Conservation (phyloP, 73 alveolate genomes). For the Paramecium biaurelia region DNA sequence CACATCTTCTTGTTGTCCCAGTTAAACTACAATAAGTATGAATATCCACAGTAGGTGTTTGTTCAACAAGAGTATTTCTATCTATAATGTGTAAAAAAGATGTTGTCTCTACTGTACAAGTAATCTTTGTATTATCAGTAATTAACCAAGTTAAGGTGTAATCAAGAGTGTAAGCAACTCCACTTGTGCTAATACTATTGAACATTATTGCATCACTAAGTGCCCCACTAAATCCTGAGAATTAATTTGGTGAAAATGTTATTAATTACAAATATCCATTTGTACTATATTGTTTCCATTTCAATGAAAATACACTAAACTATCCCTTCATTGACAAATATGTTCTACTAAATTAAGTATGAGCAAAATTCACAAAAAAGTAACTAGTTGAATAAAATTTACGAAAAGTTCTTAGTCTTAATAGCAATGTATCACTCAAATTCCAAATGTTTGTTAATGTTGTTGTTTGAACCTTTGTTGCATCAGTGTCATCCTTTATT, state of each 20-base stretch:
- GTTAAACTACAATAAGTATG: background rate
- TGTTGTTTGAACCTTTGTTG: background rate
- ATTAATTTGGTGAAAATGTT: background rate
- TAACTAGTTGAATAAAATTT: background rate
- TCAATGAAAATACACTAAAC: background rate
- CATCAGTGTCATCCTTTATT: background rate
- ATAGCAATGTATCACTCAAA: background rate
- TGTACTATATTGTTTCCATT: background rate
- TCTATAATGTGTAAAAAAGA: background rate
- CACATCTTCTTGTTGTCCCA: background rate
- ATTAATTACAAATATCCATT: background rate
- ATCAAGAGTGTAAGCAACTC: background rate
- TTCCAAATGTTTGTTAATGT: background rate
- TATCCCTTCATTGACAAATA: background rate
- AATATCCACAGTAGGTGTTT: background rate
- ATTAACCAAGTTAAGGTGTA: background rate
- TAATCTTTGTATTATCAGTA: background rate
- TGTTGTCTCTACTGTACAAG: background rate
- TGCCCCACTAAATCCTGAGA: background rate
- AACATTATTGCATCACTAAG: background rate
- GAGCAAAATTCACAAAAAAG: conserved; percentile 12
- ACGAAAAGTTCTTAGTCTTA: background rate
- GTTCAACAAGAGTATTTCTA: background rate
- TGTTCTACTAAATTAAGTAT: background rate
- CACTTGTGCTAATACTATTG: background rate